phyloP scores from a whole-genome alignment of 148 eudicot genomes.

The Amaranthus hypochondriacus region DNA sequence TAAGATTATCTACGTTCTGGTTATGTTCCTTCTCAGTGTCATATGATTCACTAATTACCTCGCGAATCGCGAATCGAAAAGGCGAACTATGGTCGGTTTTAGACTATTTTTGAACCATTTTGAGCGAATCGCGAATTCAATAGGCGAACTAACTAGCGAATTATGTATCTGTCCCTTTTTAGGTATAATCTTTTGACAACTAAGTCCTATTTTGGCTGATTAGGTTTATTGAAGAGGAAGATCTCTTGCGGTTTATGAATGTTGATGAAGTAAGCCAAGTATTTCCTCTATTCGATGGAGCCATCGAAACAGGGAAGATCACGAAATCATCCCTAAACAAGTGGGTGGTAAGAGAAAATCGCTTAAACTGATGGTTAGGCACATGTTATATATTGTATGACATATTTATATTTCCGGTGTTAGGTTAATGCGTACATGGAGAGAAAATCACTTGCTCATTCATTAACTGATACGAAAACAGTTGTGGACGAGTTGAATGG shows the following conservation, averaged over 20 bases:
- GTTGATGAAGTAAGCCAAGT: slow-evolving; percentile 52
- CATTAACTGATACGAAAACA: slow-evolving; percentile 75
- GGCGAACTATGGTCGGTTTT: no score
- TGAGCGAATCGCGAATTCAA: no score
- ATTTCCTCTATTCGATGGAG: slow-evolving; percentile 57
- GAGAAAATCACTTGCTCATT: slow-evolving; percentile 64
- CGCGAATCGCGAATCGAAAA: no score
- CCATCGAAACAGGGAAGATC: slow-evolving; percentile 53
- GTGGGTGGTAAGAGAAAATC: slow-evolving; percentile 63
- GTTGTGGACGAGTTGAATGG: slow-evolving; percentile 77
- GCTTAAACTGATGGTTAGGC: no score
- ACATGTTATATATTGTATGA: no score
- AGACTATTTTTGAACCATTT: background rate
- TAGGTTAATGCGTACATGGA: slow-evolving; percentile 77
- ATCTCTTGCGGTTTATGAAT: slow-evolving; percentile 57
- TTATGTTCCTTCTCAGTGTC: no score
- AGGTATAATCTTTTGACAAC: background rate
- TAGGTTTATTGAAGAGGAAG: slow-evolving; percentile 75
- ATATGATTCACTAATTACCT: background rate
- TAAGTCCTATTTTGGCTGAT: background rate
- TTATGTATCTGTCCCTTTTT: background rate
- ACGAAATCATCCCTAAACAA: slow-evolving; percentile 55
- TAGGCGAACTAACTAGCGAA: no score
- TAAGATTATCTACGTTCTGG: slow-evolving; percentile 24
- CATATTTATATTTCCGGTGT: background rate